Conservation (phyloP, 306 rosid genomes). For the Lathyrus tuberosus region DNA sequence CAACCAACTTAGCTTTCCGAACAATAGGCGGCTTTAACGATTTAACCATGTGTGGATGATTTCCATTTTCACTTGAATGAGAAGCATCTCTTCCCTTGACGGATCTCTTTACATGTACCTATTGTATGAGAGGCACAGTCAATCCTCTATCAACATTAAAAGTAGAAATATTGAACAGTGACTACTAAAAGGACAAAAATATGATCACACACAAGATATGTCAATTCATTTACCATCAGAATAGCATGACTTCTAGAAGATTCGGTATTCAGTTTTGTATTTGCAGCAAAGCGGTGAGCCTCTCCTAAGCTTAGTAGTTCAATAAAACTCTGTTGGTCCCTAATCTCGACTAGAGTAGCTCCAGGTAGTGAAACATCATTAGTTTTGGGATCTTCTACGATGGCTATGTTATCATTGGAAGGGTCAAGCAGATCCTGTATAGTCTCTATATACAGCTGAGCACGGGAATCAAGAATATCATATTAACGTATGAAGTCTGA, state of each 20-base stretch:
- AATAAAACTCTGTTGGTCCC: constrained; percentile 83
- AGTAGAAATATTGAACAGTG: constrained; percentile 27
- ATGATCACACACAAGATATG: constrained; percentile 35
- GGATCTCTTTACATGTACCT: constrained; percentile 85
- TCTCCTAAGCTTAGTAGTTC: constrained; percentile 91
- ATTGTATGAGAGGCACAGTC: constrained; percentile 38
- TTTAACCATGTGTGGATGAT: constrained; percentile 61
- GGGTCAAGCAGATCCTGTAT: constrained; percentile 97
- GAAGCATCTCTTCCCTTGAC: constrained; percentile 75
- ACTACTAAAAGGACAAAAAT: constrained; percentile 36
- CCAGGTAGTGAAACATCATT: constrained; percentile 98
- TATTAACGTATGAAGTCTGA: constrained; percentile 20
- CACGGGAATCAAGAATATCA: constrained; percentile 35
- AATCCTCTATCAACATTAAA: constrained; percentile 37
- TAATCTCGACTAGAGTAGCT: constrained; percentile 80
- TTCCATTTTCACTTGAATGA: constrained; percentile 72
- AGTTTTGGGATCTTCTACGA: constrained; percentile 92
- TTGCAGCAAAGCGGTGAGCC: constrained; percentile 96
- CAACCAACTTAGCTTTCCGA: constrained; percentile 87
- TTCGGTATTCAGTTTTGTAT: constrained; percentile 92
- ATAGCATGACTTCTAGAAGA: constrained; percentile 99
- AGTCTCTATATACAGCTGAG: constrained; percentile 98
- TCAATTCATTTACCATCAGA: constrained; percentile 68
- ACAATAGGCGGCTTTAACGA: constrained; percentile 74
- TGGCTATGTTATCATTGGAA: constrained; percentile 84